phyloP scores from a whole-genome alignment of 352 stramenopile species.

The Pythium brachiatum region DNA sequence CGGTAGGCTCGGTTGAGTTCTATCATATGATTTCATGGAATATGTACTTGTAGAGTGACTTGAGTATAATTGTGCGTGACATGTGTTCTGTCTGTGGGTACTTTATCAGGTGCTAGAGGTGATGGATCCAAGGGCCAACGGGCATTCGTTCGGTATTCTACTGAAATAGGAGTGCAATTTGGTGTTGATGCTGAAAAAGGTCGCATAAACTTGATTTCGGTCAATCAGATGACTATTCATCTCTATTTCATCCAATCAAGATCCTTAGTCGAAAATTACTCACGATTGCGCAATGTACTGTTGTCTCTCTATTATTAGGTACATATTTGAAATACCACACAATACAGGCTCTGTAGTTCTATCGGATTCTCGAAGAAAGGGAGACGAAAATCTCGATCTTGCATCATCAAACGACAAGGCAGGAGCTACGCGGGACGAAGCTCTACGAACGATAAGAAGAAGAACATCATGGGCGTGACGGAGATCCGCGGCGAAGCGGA shows the following conservation, averaged over 20 bases:
- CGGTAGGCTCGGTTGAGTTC: not conserved
- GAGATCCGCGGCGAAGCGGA: slow-evolving; percentile 70
- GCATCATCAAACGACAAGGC: slow-evolving; percentile 1
- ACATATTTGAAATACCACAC: not conserved
- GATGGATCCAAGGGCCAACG: too few species aligned
- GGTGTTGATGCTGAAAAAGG: slow-evolving; percentile 16
- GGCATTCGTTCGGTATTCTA: slow-evolving; percentile 6
- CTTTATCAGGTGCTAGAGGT: too few species aligned
- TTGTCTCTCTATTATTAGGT: not conserved
- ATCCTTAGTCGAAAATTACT: slow-evolving; percentile 18
- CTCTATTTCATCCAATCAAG: slow-evolving; percentile 18
- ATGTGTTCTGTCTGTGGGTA: too few species aligned
- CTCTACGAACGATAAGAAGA: not conserved
- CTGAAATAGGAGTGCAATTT: slow-evolving; percentile 17
- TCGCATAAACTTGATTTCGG: slow-evolving; percentile 22
- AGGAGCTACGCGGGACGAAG: not conserved
- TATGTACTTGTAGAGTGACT: too few species aligned
- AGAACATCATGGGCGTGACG: slow-evolving; percentile 59
- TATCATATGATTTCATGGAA: not conserved
- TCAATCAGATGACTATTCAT: slow-evolving; percentile 7
- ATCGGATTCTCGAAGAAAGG: slow-evolving; percentile 36
- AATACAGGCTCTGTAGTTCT: slow-evolving; percentile 3
- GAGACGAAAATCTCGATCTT: slow-evolving; percentile 8
- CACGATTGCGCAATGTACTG: not conserved
- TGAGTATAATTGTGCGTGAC: too few species aligned